Percentiles rank a stretch among this genome's conserved stretches.
Evolutionary conservation across 352 stramenopile species (phyloP).

Genomic region (Thraustochytrium striatum): DNA sequence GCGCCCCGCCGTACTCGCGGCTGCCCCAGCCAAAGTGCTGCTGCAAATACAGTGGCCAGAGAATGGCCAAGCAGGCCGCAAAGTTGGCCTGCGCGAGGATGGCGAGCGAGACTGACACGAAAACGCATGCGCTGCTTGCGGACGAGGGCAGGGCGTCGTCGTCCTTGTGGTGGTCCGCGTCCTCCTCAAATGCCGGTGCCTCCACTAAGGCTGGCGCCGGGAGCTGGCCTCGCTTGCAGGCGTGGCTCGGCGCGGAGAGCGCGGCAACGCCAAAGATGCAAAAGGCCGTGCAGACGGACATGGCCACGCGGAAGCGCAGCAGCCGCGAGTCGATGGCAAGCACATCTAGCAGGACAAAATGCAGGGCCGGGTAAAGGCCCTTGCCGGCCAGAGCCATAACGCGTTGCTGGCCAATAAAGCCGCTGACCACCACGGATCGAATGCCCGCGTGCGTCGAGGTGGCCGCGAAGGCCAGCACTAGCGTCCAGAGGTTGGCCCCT

Average conservation of each 20-base stretch:
- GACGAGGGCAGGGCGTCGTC: too few species aligned
- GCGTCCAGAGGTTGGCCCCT: background rate
- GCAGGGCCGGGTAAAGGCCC: background rate
- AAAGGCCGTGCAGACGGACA: background rate
- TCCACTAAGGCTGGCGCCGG: too few species aligned
- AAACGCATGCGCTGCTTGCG: background rate
- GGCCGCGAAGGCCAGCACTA: background rate
- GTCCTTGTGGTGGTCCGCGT: too few species aligned
- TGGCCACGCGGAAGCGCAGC: background rate
- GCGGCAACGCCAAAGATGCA: background rate
- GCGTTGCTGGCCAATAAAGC: background rate
- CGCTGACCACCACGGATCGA: background rate
- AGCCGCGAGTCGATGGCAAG: background rate
- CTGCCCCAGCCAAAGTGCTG: background rate
- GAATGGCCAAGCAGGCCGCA: background rate
- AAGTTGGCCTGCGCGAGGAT: background rate
- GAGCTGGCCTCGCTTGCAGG: background rate
- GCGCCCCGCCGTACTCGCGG: background rate
- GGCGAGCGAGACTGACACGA: background rate
- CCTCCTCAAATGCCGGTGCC: too few species aligned
- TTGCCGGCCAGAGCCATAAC: background rate
- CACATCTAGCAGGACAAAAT: background rate
- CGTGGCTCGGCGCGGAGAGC: background rate
- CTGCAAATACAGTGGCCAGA: background rate
- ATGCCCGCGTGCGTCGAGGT: background rate